These are phyloP conservation scores for Leucaena leucocephala DNA, from an alignment of 306 rosid species.

Conservation along the genomic window DNA sequence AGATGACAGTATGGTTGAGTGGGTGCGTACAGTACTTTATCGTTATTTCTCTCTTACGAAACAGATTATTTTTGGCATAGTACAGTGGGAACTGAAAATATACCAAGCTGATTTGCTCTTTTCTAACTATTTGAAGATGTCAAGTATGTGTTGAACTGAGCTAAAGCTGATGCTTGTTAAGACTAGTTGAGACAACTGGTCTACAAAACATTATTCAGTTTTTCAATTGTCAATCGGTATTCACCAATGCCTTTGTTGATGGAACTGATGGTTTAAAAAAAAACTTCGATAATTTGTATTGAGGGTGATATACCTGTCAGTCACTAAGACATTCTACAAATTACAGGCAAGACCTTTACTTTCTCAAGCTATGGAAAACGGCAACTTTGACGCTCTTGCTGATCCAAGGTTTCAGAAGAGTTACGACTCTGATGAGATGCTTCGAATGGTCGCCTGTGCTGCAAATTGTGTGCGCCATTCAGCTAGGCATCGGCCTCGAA, in stretches of 20 bases:
- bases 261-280: neutral
- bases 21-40: conserved; percentile 48
- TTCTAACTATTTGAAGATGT: neutral
- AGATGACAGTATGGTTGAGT: conserved; percentile 71
- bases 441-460: conserved; percentile 59
- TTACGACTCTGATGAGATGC: conserved; percentile 53
- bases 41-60: conserved; percentile 10
- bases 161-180: conserved; percentile 1
- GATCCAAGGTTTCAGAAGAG: conserved; percentile 55
- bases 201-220: neutral
- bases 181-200: neutral
- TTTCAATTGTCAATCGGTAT: conserved; percentile 5
- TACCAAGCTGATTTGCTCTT: neutral
- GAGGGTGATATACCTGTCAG: neutral
- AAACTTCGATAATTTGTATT: neutral
- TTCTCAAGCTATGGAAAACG: conserved; percentile 50
- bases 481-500: conserved; percentile 58
- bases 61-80: neutral
- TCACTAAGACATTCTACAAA: conserved; percentile 10
- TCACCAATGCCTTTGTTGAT: conserved; percentile 4
- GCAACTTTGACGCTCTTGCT: conserved; percentile 49
- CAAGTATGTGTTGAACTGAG: conserved; percentile 6
- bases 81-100: neutral
- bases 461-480: conserved; percentile 63
- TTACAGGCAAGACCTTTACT: conserved; percentile 80